Conservation (phyloP, 495 filamentous ascomycete genomes). For the Monascus purpureus region DNA sequence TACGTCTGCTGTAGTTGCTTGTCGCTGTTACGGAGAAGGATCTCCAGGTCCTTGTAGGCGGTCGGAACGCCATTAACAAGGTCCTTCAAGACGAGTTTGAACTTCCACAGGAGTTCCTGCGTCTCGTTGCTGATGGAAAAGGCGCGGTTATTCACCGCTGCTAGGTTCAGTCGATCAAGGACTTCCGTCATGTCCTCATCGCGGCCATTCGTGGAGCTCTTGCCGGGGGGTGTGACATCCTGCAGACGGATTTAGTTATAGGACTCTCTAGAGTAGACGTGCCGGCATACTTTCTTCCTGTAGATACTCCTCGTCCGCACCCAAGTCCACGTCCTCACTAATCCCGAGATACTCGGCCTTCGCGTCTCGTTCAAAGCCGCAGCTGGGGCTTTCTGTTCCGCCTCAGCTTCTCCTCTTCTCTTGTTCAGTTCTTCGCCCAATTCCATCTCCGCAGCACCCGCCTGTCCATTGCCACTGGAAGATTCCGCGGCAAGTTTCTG, state of each 20-base stretch:
- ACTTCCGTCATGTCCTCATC: slow-evolving; percentile 67
- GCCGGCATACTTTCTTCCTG: slow-evolving; percentile 30
- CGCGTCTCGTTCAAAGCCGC: slow-evolving; percentile 2
- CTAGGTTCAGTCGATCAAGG: slow-evolving; percentile 67
- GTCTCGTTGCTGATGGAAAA: slow-evolving; percentile 75
- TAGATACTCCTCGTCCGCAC: slow-evolving; percentile 26
- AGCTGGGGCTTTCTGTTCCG: slow-evolving; percentile 6
- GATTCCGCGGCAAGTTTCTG: slow-evolving; percentile 22
- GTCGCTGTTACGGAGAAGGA: slow-evolving; percentile 68
- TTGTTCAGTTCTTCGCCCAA: slow-evolving; percentile 13
- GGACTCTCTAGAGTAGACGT: too few relatives aligned
- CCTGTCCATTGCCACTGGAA: slow-evolving; percentile 17
- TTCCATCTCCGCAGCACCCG: slow-evolving; percentile 25
- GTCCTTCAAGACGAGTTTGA: slow-evolving; percentile 81
- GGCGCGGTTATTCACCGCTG: slow-evolving; percentile 62
- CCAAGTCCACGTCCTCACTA: slow-evolving; percentile 32
- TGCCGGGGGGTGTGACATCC: slow-evolving; percentile 6
- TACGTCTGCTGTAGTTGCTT: slow-evolving; percentile 62
- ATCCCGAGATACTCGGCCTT: slow-evolving; percentile 12
- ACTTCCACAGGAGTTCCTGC: slow-evolving; percentile 62
- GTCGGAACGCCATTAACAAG: slow-evolving; percentile 85
- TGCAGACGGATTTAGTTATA: too few relatives aligned
- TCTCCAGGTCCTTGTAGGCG: slow-evolving; percentile 76
- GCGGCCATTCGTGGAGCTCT: slow-evolving; percentile 19
- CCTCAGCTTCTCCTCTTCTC: not conserved